Evolutionary conservation across 2,329 filamentous ascomycete genomes (phyloP), one percentile per base, ranked within the genome.

Genomic region (Fusarium pseudonygamai): DNA sequence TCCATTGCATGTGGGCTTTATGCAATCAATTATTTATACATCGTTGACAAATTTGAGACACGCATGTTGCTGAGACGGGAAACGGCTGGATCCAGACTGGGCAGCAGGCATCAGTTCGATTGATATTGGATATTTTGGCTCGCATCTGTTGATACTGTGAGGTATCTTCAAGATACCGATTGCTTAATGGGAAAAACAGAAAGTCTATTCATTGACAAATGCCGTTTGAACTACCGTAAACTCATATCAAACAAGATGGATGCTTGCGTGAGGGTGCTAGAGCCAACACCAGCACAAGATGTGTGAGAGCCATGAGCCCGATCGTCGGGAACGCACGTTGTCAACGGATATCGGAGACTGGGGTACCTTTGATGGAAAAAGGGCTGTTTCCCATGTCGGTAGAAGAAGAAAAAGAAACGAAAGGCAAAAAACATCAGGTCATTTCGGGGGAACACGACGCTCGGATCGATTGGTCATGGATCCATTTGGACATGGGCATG

Each of bases 281-380:
- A 42, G 34, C 60, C 52, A 55, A 36, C 46, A 49, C n/a, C 22
- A 49, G 43, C 26, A 18, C 58, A 57, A 30, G 53, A 53, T 56
- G 37, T 24, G n/a, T 24, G 36, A 52, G 30, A 37, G 26, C 50
- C 15, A 16, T 36, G 59, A 63, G 39, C 40, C 57, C 71, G 71
- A 74, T 74, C 58, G 45, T n/a, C 45, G 50, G 71, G 56, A 74
- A 46, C 63, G 71, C 59, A 65, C 65, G 65, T 64, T 67, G 50
- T 40, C 37, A 49, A 56, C 55, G 67, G 71, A 60, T 65, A 74
- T 74, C 71, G 70, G 42, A 55, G 40, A 57, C 66, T 56, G 55
- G 46, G 53, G 53, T 55, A 28, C 24, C 18, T 30, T 43, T 45
- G 61, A 69, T 56, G 50, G 43, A 52, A 36, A 43, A 67, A 55